These are phyloP conservation scores for Pleomassaria siparia DNA, from an alignment of 2,329 filamentous ascomycete genomes.

Conservation along the genomic window DNA sequence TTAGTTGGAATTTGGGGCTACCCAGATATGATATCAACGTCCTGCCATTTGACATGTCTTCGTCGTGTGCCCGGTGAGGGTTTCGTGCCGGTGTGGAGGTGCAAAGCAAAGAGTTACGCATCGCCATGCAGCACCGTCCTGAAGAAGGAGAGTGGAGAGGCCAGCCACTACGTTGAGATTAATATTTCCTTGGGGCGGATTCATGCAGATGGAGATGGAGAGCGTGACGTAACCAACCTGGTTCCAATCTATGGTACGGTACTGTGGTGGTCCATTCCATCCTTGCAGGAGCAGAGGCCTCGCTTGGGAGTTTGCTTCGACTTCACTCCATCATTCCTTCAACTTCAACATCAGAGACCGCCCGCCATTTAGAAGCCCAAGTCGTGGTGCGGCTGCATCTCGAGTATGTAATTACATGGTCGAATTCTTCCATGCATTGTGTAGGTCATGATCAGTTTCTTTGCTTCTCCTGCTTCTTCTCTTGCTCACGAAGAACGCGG, in stretches of 20 bases:
- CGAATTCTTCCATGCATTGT: not conserved
- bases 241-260: no score
- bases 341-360: not conserved
- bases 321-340: not conserved
- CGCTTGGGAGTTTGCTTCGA: not conserved
- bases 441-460: not conserved
- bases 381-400: no score
- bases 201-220: conserved; percentile 9
- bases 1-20: conserved; percentile 11
- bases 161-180: conserved; percentile 39
- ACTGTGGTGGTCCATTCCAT: conserved; percentile 1
- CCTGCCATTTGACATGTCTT: conserved; percentile 1
- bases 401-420: not conserved
- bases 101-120: not conserved
- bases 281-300: conserved; percentile 3
- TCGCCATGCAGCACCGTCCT: conserved; percentile 16
- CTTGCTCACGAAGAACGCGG: not conserved
- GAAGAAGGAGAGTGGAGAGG: conserved; percentile 27
- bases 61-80: not conserved
- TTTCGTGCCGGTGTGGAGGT: conserved; percentile 2
- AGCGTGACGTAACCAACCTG: conserved; percentile 8
- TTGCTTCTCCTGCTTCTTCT: not conserved
- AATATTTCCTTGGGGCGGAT: conserved; percentile 1
- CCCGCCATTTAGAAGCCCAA: no score
- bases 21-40: conserved; percentile 23